Evolutionary conservation across 129 eudicot genomes (phyloP).

Genomic region (Kitagawia praeruptora): DNA sequence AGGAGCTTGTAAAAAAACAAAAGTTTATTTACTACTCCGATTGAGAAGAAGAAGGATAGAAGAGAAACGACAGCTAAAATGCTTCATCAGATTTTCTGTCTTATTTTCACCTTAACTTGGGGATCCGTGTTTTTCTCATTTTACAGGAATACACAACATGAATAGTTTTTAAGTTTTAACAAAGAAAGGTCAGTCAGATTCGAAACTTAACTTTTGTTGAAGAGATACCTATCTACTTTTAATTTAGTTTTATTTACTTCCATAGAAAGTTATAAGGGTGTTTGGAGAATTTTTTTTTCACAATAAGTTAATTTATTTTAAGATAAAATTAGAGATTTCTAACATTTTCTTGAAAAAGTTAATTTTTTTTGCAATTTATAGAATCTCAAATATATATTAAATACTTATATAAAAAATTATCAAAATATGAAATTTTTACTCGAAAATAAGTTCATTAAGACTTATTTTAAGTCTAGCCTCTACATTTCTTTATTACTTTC

Average conservation of each 20-base stretch:
- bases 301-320: no score
- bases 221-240: not conserved
- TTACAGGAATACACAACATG: not conserved
- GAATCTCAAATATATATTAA: no score
- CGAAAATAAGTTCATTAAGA: no score
- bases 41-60: not conserved
- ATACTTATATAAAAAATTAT: no score
- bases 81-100: conserved; percentile 10
- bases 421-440: no score
- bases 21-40: not conserved
- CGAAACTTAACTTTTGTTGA: not conserved
- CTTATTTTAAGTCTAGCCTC: no score
- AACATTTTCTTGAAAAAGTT: no score
- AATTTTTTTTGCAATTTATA: no score
- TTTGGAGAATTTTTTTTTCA: no score
- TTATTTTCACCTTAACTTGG: not conserved
- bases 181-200: not conserved
- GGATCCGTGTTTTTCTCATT: not conserved
- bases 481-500: no score
- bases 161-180: not conserved
- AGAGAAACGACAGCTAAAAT: not conserved
- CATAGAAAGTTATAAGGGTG: no score
- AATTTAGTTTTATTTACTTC: not conserved
- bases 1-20: not conserved
- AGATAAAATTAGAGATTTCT: no score